Evolutionary conservation across 208 protist genomes (phyloP).

Genomic region (Trypanosoma boissoni): DNA sequence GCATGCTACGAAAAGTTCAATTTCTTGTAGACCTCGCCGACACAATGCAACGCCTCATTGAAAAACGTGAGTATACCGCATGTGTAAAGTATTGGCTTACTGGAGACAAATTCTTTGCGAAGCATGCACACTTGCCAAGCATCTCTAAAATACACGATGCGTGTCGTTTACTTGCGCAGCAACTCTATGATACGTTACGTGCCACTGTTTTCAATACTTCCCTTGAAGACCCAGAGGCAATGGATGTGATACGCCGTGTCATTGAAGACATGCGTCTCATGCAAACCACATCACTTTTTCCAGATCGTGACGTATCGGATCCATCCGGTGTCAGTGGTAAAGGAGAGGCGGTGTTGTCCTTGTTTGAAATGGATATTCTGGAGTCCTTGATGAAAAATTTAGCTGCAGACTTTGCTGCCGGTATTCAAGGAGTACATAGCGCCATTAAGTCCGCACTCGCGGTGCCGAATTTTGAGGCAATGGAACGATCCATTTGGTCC

Average conservation of each 20-base stretch:
- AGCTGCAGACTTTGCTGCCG: conserved; percentile 39
- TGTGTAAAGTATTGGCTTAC: conserved; percentile 79
- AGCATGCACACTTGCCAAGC: conserved; percentile 56
- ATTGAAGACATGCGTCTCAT: conserved; percentile 81
- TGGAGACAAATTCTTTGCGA: conserved; percentile 66
- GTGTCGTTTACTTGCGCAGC: conserved; percentile 43
- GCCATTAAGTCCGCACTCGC: conserved; percentile 42
- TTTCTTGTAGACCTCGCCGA: conserved; percentile 74
- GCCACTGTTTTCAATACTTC: conserved; percentile 55
- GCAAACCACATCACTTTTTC: conserved; percentile 69
- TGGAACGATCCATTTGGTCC: conserved; percentile 30
- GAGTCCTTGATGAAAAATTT: conserved; percentile 64
- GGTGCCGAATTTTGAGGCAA: conserved; percentile 39
- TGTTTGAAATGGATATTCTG: conserved; percentile 60
- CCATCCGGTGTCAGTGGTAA: background rate
- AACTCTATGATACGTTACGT: conserved; percentile 69
- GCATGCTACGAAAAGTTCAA: conserved; percentile 78
- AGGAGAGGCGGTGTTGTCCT: background rate
- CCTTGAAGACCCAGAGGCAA: conserved; percentile 78
- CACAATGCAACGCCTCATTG: conserved; percentile 61
- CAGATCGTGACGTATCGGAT: conserved; percentile 15
- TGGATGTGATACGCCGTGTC: conserved; percentile 64
- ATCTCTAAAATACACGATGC: conserved; percentile 56
- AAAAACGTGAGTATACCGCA: conserved; percentile 45
- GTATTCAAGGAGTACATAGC: conserved; percentile 48